phyloP scores from a whole-genome alignment of 2,329 filamentous ascomycete genomes.

The Biscogniauxia sp. region DNA sequence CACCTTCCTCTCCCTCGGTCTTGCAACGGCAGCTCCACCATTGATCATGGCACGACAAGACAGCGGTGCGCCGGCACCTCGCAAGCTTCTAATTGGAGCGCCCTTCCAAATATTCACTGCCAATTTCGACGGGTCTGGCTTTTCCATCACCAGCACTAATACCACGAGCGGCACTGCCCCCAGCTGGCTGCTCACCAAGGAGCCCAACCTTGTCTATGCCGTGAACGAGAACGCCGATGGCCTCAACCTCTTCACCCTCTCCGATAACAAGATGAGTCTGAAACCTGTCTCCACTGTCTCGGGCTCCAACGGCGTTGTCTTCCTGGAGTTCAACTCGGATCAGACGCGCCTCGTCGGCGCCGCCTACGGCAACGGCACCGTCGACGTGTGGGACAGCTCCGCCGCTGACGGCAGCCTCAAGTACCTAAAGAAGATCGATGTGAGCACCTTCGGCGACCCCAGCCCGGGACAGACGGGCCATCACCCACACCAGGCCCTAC shows the following conservation, averaged over 20 bases:
- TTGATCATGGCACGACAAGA: conserved; percentile 16
- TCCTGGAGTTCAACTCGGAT: conserved; percentile 45
- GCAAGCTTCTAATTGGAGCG: conserved; percentile 41
- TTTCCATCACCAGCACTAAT: conserved; percentile 39
- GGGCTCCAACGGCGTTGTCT: conserved; percentile 45
- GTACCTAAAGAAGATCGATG: conserved; percentile 38
- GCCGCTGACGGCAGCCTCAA: conserved; percentile 33
- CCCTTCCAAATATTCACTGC: conserved; percentile 40
- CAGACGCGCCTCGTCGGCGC: conserved; percentile 45
- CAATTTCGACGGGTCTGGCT: conserved; percentile 40
- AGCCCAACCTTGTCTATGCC: conserved; percentile 42
- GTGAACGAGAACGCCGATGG: conserved; percentile 45
- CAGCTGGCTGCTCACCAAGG: conserved; percentile 46
- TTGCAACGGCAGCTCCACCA: conserved; percentile 23
- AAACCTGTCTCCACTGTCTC: conserved; percentile 27
- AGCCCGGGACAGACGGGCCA: conserved; percentile 25
- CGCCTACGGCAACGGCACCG: conserved; percentile 38
- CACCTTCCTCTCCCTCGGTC: conserved; percentile 25
- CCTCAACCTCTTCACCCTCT: conserved; percentile 40
- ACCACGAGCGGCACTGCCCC: conserved; percentile 31
- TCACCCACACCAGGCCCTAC: conserved; percentile 47
- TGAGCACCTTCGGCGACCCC: conserved; percentile 34
- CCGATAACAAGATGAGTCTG: conserved; percentile 32
- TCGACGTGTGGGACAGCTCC: conserved; percentile 47
- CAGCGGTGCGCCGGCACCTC: conserved; percentile 1